phyloP scores from a whole-genome alignment of 208 protist genomes.

The Strigomonas galati region DNA sequence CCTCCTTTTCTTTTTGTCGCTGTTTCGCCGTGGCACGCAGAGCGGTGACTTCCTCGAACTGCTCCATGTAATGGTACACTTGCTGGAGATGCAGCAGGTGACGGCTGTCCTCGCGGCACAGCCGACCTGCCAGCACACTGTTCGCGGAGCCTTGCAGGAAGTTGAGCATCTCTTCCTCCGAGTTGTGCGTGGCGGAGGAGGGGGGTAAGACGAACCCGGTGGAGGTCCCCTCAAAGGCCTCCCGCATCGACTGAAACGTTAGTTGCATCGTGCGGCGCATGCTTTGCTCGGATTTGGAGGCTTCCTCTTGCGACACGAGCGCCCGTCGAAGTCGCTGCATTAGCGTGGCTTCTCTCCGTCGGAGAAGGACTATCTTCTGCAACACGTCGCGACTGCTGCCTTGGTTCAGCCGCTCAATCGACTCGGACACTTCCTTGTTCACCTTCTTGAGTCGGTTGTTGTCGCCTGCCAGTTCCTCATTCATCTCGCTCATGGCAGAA shows the following conservation, averaged over 20 bases:
- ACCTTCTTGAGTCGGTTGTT: conserved; percentile 34
- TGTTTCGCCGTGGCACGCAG: conserved; percentile 36
- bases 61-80: conserved; percentile 56
- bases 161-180: conserved; percentile 58
- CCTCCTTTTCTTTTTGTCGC: conserved; percentile 24
- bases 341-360: conserved; percentile 73
- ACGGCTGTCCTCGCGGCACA: conserved; percentile 76
- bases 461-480: conserved; percentile 60
- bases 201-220: conserved; percentile 75
- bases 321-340: conserved; percentile 74
- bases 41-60: conserved; percentile 40
- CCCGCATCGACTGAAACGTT: conserved; percentile 61
- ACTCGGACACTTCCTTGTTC: conserved; percentile 54
- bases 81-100: conserved; percentile 67
- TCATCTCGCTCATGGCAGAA: conserved; percentile 24
- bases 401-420: conserved; percentile 32
- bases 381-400: conserved; percentile 52
- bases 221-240: conserved; percentile 52
- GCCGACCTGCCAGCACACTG: conserved; percentile 43
- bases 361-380: conserved; percentile 81
- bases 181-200: conserved; percentile 35
- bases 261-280: conserved; percentile 47
- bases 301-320: conserved; percentile 47
- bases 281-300: conserved; percentile 27
- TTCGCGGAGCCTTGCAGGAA: conserved; percentile 46